Evolutionary conservation across 306 rosid genomes (phyloP), one percentile per base, ranked within the genome.

Genomic region (Hippophae rhamnoides): DNA sequence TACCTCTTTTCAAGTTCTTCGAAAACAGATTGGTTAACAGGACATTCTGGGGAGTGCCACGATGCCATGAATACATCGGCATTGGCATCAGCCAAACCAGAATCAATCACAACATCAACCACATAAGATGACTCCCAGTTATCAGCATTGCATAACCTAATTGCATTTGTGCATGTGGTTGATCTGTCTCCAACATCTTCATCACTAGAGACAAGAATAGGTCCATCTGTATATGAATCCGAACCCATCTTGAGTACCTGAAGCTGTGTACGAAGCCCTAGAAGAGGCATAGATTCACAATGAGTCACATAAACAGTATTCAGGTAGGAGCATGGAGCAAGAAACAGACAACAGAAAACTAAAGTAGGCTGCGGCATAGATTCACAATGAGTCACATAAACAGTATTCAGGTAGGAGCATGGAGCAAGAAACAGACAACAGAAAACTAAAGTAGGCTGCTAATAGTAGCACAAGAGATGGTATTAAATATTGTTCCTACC

Each of bases 231-330:
- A 44, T 74, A 75, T 10, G 81, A 79, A 56, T 88, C 88, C 13
- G 94, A 82, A 77, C 80, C 99, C 67, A 66, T 64, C 86, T 84
- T 93, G 63, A 93, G 89, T 77, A 88, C 71, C 80, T 84, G 80
- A 79, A 93, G 97, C 77, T 93, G 99, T 89, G 84, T 79, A 63
- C 95, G 83, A 61, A 93, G 99, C 62, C 94, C 99, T 93, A 65
- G 31, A 43, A 71, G 57, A 47, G 50, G 18, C 58, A 76, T 49
- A 43, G 27, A 57, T 9, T 41, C 10, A 51, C 14, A 47, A 62
- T 12, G 38, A 31, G 38, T 27, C 38, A 27, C 38, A 27, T 27
- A 27, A 27, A 27, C 38, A 27, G 38, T 27, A 27, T 2, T 27
- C 38, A 3, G 66, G 49, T 58, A 56, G 62, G 63, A 50, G 49